Base-by-base conservation (phyloP, 768 basidiomycete species). In the Phanerodontia chrysosporium region DNA sequence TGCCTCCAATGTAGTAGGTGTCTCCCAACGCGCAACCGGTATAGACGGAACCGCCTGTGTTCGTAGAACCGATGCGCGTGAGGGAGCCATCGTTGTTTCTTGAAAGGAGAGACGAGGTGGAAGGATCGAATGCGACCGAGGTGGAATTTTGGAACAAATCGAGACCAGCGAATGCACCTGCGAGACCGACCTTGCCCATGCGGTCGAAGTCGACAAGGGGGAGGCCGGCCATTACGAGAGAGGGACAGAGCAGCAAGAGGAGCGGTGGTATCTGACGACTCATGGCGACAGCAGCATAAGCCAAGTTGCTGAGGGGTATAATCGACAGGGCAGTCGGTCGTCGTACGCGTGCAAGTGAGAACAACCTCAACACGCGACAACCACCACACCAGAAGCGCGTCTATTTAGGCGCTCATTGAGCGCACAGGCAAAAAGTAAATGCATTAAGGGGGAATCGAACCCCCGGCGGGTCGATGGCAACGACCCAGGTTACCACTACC, bases 171-270 rank as follows among this genome's bases (percentile, higher is more conserved):
- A 98, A 99, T 32, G 90, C 80, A 58, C 96, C 96, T 27, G 87
- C 86, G 44, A 98, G 79, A 58, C 86, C 94, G 51, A 98, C 94
- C 56, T 80, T 86, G 63, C 96, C 96, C 92, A 99, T 95, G 55
- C 65, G 66, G 51, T 68, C 58, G 46, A 68, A 70, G 56, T 70
- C 66, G 61, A 70, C 67, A 51, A 68, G 65, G 13, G 70, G 72
- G 57, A 61, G 56, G 57, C 51, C 45, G 39, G 60, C 69, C 55
- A 65, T 46, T 62, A 64, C 71, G 64, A 66, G 73, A 72, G 71
- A 57, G 48, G 69, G 57, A 62, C 66, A 64, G 60, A 73, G 56
- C 35, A 72, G 51, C 45, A 73, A 51, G 44, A 72, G 52, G 27
- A 53, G 52, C 21, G 36, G 48, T 51, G 62, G 44, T 62, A 51